phyloP scores from a whole-genome alignment of 495 filamentous ascomycete species.

The Aspergillus panamensis region DNA sequence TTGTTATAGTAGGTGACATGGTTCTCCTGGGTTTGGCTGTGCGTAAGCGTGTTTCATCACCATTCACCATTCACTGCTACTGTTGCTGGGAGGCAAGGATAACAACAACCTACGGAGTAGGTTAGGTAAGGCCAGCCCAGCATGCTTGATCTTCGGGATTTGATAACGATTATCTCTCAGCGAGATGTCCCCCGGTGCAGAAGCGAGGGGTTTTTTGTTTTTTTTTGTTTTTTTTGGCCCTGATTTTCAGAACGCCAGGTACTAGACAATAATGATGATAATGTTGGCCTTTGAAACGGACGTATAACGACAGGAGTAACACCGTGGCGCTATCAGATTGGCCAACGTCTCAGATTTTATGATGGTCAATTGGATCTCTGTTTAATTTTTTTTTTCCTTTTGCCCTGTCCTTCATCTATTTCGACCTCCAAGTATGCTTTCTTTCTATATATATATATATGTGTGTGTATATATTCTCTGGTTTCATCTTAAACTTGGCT shows the following conservation, averaged over 20 bases:
- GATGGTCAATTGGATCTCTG: background rate
- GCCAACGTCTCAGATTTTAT: background rate
- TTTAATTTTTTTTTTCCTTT: background rate
- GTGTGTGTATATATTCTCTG: too few species aligned
- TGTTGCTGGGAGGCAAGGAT: too few species aligned
- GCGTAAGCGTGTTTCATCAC: constrained; percentile 13
- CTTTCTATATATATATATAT: too few species aligned
- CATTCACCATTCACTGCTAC: too few species aligned
- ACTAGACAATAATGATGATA: background rate
- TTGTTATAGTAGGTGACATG: background rate
- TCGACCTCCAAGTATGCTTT: background rate
- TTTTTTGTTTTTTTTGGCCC: background rate
- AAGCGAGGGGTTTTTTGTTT: too few species aligned
- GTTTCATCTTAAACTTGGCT: background rate
- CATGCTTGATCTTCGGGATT: constrained; percentile 5
- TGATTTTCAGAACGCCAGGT: too few species aligned
- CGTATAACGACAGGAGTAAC: background rate
- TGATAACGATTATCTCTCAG: constrained; percentile 8
- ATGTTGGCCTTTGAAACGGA: background rate
- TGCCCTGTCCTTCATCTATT: background rate
- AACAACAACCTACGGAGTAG: too few species aligned
- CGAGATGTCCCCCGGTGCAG: too few species aligned
- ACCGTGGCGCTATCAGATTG: background rate
- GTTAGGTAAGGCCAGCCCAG: background rate
- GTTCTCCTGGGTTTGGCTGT: background rate